A percentile compares a stretch with the other conserved stretches of the same genome.
These are phyloP conservation scores for Teratosphaeria viscida DNA, from an alignment of 2,329 filamentous ascomycete species.

Conservation along the genomic window DNA sequence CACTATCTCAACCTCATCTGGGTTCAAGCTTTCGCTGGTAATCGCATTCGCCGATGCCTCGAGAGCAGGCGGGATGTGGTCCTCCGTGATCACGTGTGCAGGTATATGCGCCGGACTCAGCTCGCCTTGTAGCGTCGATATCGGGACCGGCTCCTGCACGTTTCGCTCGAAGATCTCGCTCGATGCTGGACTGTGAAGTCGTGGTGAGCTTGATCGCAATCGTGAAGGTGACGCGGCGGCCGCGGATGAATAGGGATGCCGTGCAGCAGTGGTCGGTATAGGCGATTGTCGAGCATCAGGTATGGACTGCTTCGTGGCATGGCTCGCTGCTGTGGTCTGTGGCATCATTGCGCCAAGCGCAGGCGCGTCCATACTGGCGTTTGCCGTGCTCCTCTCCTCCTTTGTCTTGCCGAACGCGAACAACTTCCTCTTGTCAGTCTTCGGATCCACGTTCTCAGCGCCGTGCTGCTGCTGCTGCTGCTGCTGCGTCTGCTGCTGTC, in stretches of 20 bases:
- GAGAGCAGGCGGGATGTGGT: constrained; percentile 82
- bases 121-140: constrained; percentile 50
- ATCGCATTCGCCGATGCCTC: constrained; percentile 88
- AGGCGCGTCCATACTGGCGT: constrained; percentile 1
- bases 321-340: constrained; percentile 4
- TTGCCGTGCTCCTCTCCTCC: constrained; percentile 4
- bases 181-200: constrained; percentile 65
- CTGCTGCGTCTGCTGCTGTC: background rate
- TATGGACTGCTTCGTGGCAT: constrained; percentile 4
- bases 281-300: constrained; percentile 5
- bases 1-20: constrained; percentile 85
- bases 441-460: constrained; percentile 7
- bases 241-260: constrained; percentile 12
- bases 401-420: constrained; percentile 12
- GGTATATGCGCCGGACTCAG: constrained; percentile 72
- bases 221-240: constrained; percentile 29
- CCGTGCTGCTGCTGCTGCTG: background rate
- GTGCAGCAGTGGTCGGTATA: constrained; percentile 16
- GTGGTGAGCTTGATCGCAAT: constrained; percentile 58
- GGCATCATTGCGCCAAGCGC: constrained; percentile 4
- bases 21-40: constrained; percentile 73
- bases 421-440: constrained; percentile 13
- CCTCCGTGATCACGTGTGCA: constrained; percentile 85
- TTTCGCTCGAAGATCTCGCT: constrained; percentile 84
- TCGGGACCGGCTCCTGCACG: constrained; percentile 58